Base-by-base conservation (phyloP, 331 rosid species). In the Spiraea crenata region DNA sequence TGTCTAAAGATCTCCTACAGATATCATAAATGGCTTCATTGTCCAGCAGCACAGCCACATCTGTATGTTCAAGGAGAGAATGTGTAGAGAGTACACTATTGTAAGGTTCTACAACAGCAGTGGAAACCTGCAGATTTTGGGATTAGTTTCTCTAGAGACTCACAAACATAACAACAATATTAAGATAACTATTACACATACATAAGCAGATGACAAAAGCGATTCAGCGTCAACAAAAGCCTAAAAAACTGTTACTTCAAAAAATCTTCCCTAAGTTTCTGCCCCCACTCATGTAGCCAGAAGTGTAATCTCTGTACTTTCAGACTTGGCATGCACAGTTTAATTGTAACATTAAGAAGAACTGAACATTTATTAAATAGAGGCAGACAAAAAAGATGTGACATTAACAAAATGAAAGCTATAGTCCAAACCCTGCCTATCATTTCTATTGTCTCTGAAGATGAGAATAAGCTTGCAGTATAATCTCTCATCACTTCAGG, bases 91-190 rank as follows among this genome's bases (percentile, higher is more conserved):
- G 92, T 25, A 87, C 86, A 7, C 89, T 87, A 67, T 87, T 87
- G 81, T 87, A 87, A 14, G 93, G 93, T 74, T 88, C 93, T 37
- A 88, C 93, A 41, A 88, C 93, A 25, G 93, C 93, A 16, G 93
- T 88, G 19, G 93, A 88, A 11, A 88, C 88, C 93, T 87, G 80
- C 73, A 80, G 62, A 60, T 44, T 69, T 55, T 59, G 10, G 17
- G 66, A 61, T 16, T 15, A 39, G 35, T 61, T 40, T 14, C 14
- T 9, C 15, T 40, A 40, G 35, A 61, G 15, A 5, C 34, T 10
- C 13, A 6, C 49, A 59, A 20, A n/a, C 45, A 61, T 9, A 20
- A 31, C 49, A 61, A 40, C 25, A 61, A 3, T 1, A 61, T 61
- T 40, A 61, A 4, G 47, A 61, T 9, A 58, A 8, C 63, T 5